Base-by-base conservation (phyloP, 106 monocot genomes). In the Phalaenopsis equestris region DNA sequence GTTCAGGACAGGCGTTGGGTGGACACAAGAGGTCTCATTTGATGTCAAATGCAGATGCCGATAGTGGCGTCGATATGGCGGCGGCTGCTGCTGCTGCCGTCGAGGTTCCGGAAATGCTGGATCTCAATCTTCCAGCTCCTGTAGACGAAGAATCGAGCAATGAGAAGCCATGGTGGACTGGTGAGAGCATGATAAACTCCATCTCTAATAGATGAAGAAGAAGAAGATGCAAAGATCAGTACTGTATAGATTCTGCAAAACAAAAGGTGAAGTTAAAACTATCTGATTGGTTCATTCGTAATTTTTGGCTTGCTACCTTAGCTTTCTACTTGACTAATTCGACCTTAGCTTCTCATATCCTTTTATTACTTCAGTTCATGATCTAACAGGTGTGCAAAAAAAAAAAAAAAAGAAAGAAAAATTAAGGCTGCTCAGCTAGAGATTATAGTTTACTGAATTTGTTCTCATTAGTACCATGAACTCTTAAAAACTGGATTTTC, bases 11-110 rank as follows among this genome's bases (percentile, higher is more conserved):
- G 42, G 87, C 87, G 8, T 77, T 88, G 58, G 87, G 87, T 4
- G 87, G 87, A 1, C 87, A 88, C 58, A 84, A 82, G 81, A 72
- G 82, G 79, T 78, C 87, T 42, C 87, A 87, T 75, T 64, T 82
- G 76, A 45, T 55, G 48, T 42, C 72, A 0, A 55, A 16, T 37
- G 18, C 49, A 0, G 10, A 39, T 14, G 41, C 81, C 2, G 16
- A 4, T 24, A 65, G n/a, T 21, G 8, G 24, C 14, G 10, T 4
- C 10, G 64, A 65, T 65, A 65, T 23, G 11, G 24, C n/a, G 8
- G 24, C 64, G 0, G 8, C 12, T 7, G 58, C 42, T 21, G 61
- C 23, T 8, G 70, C 45, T 2, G 24, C 5, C 0, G 43, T 18
- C 5, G 37, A 41, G 16, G 3, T 56, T 42, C 64, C 75, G 2